A percentile compares a stretch with the other conserved stretches of the same genome.
Conservation (phyloP, 257 asterid species). For the Solanum boliviense region DNA sequence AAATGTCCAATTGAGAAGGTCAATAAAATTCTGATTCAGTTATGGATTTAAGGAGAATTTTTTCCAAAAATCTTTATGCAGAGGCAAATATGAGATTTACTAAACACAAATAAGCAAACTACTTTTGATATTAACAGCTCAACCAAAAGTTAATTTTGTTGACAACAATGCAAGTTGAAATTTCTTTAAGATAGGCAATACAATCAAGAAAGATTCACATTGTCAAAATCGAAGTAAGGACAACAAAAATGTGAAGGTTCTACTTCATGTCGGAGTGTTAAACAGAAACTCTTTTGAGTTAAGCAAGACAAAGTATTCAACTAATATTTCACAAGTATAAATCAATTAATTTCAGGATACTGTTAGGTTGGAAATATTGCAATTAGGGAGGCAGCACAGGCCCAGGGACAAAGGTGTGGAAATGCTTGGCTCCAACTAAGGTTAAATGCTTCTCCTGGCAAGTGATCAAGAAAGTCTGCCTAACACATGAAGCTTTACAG, state of each 20-base stretch:
- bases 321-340: background rate
- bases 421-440: background rate
- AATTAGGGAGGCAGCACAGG: background rate
- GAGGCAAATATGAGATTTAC: background rate
- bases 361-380: background rate
- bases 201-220: background rate
- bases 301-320: background rate
- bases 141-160: background rate
- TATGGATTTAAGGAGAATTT: background rate
- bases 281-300: background rate
- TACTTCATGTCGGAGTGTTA: background rate
- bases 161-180: background rate
- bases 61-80: background rate
- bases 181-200: background rate
- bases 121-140: background rate
- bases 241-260: background rate
- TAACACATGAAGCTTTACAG: background rate
- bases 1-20: background rate
- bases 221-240: background rate
- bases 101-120: background rate
- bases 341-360: background rate
- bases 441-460: background rate
- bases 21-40: background rate
- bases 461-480: background rate
- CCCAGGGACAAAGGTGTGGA: background rate